Conservation (phyloP, 73 alveolate species). For the Diophrys appendiculata region DNA sequence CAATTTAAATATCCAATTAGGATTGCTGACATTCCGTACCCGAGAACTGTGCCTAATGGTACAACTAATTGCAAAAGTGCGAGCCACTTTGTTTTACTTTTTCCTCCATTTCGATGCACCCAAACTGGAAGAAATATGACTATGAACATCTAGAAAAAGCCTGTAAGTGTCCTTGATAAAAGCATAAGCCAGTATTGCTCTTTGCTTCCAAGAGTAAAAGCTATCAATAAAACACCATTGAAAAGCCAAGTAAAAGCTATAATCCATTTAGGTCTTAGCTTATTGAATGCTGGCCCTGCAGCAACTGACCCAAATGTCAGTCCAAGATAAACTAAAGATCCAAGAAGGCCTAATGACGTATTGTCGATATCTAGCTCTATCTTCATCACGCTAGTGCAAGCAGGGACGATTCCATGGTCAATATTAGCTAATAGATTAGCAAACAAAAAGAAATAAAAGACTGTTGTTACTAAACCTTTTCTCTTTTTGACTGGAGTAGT, state of each 20-base stretch:
- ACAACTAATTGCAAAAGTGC: constrained; percentile 75
- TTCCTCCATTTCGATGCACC: constrained; percentile 78
- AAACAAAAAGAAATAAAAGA: constrained; percentile 30
- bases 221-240: constrained; percentile 54
- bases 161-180: constrained; percentile 66
- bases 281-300: constrained; percentile 3
- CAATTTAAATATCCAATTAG: constrained; percentile 61
- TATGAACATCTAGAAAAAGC: constrained; percentile 78
- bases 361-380: constrained; percentile 75
- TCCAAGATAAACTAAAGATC: constrained; percentile 69
- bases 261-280: constrained; percentile 55
- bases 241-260: constrained; percentile 37
- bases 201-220: constrained; percentile 57
- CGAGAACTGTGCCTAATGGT: constrained; percentile 79
- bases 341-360: constrained; percentile 73
- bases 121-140: constrained; percentile 84
- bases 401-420: constrained; percentile 97
- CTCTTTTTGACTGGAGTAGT: too few species aligned
- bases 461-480: too few species aligned
- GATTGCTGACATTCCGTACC: constrained; percentile 68
- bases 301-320: constrained; percentile 1
- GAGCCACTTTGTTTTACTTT: constrained; percentile 72
- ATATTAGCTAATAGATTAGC: constrained; percentile 84
- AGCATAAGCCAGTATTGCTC: constrained; percentile 46
- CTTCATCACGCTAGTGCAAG: constrained; percentile 84